Base-by-base conservation (phyloP, 148 eudicot species). In the Camellia japonica region DNA sequence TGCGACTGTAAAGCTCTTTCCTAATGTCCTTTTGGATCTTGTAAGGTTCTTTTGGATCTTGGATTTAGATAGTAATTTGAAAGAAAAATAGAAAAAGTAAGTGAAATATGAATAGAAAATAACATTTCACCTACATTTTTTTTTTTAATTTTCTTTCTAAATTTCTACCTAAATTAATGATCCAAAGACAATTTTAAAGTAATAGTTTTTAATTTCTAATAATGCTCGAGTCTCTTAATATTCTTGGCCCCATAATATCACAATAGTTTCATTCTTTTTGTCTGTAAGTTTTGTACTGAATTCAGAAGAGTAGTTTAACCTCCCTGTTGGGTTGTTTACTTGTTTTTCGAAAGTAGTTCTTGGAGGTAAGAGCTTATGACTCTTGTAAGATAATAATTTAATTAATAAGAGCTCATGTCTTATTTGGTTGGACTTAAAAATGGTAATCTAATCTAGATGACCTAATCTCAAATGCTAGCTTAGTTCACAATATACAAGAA, bases 331-430 rank as follows among this genome's bases (percentile, higher is more conserved):
- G 51, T 12, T 20, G 41, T 56, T 70, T 30, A 30, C 38, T 30
- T 30, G 38, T 30, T 30, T 30, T 60, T 79, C 68, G 81, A 79
- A 43, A 69, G 58, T 79, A 19, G 75, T 79, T 19, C 62, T 69
- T 19, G 76, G 76, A 71, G 68, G n/a, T 76, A 44, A 20, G 62
- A 52, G 67, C 4, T 11, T 52, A 42, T 71, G 76, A 44, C 81
- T 56, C 46, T 15, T 3, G 2, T 14, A 19, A 2, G 56, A 73
- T 51, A n/a, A 30, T 30, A 30, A 30, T 30, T 30, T 30, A 30
- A 30, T 30, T 30, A 30, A 75, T 60, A 3, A 61, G 10, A 13
- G 19, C 18, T 20, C 47, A 14, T 76, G 41, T 47, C 9, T 18
- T 5, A 60, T 14, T 71, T 46, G 5, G 47, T 71, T 46, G 19